phyloP scores from a whole-genome alignment of 2,329 filamentous ascomycete genomes.

The Neonectria faginata region DNA sequence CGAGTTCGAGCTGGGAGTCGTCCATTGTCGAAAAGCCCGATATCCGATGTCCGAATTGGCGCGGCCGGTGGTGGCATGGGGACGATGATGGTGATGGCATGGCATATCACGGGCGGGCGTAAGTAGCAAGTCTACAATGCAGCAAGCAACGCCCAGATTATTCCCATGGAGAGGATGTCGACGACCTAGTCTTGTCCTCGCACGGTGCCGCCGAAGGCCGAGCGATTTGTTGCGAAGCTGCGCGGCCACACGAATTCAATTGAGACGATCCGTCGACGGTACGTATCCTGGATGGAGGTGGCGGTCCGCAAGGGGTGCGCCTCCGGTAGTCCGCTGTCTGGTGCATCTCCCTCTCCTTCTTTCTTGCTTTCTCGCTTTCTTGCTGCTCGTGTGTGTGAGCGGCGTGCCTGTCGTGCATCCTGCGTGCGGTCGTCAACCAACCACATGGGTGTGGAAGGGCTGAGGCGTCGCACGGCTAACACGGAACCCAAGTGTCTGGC shows the following conservation, averaged over 20 bases:
- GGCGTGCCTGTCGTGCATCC: constrained; percentile 4
- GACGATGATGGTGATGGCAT: constrained; percentile 5
- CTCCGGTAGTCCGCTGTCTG: constrained; percentile 1
- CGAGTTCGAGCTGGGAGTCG: neutral
- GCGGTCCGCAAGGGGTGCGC: neutral
- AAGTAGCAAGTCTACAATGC: neutral
- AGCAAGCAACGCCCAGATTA: constrained; percentile 1
- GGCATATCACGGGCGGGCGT: constrained; percentile 1
- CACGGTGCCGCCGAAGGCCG: constrained; percentile 23
- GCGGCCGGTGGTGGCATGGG: constrained; percentile 14
- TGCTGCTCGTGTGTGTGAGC: neutral
- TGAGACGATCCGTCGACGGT: constrained; percentile 3
- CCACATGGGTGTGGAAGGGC: constrained; percentile 15
- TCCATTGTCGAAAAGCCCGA: constrained; percentile 13
- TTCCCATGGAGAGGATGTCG: neutral
- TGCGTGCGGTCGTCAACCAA: constrained; percentile 5
- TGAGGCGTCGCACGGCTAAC: constrained; percentile 30
- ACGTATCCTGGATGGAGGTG: neutral
- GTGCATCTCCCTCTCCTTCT: neutral
- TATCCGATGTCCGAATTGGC: constrained; percentile 22
- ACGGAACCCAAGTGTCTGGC: constrained; percentile 26
- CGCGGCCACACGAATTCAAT: constrained; percentile 18
- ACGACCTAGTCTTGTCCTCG: constrained; percentile 1
- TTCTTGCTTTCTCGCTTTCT: neutral
- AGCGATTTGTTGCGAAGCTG: constrained; percentile 27